Evolutionary conservation across 75 land plant species (phyloP), one percentile per base, ranked within the genome.

Genomic region (Pinus taeda): DNA sequence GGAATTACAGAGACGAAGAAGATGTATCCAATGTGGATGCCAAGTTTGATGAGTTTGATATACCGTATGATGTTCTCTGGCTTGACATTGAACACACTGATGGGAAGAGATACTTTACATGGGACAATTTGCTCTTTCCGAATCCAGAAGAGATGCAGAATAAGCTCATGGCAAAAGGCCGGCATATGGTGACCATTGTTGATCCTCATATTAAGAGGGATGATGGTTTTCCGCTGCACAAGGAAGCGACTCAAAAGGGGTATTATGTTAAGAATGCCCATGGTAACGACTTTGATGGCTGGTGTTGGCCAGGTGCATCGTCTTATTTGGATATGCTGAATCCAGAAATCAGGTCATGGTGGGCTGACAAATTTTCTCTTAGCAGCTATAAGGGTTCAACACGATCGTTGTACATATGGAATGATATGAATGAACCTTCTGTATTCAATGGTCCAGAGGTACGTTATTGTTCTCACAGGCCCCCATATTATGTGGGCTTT

Each of bases 381-480:
- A 77, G 82, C 22, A 91, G 79, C 78, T 97, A 97, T 82, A 85
- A 49, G 22, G 99, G 99, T 26, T 97, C 99, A 0, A 97, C 99
- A 15, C 92, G 89, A 5, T 88, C 90, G 3, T 77, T 97, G 77
- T 92, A 97, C 80, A 97, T 97, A n/a, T 97, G 99, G 99, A 97
- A 97, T 83, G 99, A 97, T 85, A 97, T 97, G 99, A 97, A 97
- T 75, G 99, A 97, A 82, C 99, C 99, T 61, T 97, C 99, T 14
- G 99, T 97, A 56, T 97, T 97, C 74, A 97, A 95, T 88, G 99
- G 99, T 26, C 99, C 99, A 4, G 99, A 97, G 99, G 99, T 96
- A 90, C 22, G 29, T 33, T 70, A 13, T 56, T 80, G 6, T 49
- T 49, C 55, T 49, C 55, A 49, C 12, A 49, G 55, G 55, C 55